Base-by-base conservation (phyloP, 2,329 filamentous ascomycete species). In the Pestalotiopsis sp. region DNA sequence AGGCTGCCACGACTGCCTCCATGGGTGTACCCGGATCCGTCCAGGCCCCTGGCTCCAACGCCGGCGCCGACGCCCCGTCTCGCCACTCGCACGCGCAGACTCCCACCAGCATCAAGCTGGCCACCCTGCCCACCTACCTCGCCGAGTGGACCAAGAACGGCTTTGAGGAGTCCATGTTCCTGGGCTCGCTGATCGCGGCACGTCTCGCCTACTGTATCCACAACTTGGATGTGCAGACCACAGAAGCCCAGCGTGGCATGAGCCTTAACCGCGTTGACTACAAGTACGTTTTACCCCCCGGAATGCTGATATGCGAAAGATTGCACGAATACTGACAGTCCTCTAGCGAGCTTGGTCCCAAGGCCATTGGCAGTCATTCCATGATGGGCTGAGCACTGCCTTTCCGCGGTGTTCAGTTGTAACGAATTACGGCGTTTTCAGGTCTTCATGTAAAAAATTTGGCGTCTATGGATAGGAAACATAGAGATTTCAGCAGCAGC, bases 101-200 rank as follows among this genome's bases (percentile, higher is more conserved):
- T 7, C 95, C 95, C 0, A 97, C 92, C 27, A 91, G 88, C 64
- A 95, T 97, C 83, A 95, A 93, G 84, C 85, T 90, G 36, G 89
- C 93, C 36, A 88, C 90, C 72, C 85, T 93, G 73, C 94, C 95
- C 0, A 92, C 93, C 66, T 97, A 98, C 80, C 92, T 97, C 73
- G 89, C 92, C 12, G 95, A 97, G 80, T 98, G 94, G 94, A 94
- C 94, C 77, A 95, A 92, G 81, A 88, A 90, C 72, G 85, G 88
- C 68, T 87, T 88, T 76, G 95, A 98, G 76, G 95, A 98, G 80
- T 90, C 92, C 63, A 89, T 91, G 76, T 97, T 98, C 81, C 83
- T 98, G 6, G 95, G 95, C 12, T 93, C 93, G 2, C 93, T 97
- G 80, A 92, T 97, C 39, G 93, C 93, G 1, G 94, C 93, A 2